Evolutionary conservation across 352 stramenopile genomes (phyloP).

Genomic region (Globisporangium megalacanthum): DNA sequence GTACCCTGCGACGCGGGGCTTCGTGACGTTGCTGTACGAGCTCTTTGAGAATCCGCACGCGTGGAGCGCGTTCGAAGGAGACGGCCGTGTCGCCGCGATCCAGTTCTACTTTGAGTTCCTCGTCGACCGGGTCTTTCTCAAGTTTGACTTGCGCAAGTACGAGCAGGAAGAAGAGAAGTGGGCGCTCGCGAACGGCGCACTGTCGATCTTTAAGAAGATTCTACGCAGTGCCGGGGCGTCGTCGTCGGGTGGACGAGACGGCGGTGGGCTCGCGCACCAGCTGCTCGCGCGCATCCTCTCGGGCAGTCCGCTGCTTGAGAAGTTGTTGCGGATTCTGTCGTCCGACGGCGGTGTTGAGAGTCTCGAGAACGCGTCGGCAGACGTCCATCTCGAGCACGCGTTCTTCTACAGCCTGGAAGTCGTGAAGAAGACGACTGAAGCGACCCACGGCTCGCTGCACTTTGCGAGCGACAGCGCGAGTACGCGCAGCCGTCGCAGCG

Average conservation of each 20-base stretch:
- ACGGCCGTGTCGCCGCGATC: slow-evolving; percentile 68
- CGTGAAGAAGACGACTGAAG: slow-evolving; percentile 67
- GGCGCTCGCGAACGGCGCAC: slow-evolving; percentile 59
- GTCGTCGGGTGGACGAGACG: slow-evolving; percentile 21
- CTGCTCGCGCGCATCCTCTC: slow-evolving; percentile 66
- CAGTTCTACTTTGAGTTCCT: slow-evolving; percentile 85
- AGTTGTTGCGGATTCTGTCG: slow-evolving; percentile 66
- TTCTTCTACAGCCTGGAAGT: slow-evolving; percentile 84
- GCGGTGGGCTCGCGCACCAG: slow-evolving; percentile 53
- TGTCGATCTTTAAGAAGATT: slow-evolving; percentile 79
- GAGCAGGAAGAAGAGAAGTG: slow-evolving; percentile 82
- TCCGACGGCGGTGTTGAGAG: slow-evolving; percentile 65
- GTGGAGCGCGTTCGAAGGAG: slow-evolving; percentile 70
- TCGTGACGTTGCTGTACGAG: slow-evolving; percentile 68
- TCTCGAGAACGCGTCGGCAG: slow-evolving; percentile 61
- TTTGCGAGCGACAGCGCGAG: slow-evolving; percentile 45
- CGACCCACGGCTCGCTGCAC: slow-evolving; percentile 60
- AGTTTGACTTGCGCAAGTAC: slow-evolving; percentile 83
- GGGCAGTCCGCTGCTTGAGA: slow-evolving; percentile 56
- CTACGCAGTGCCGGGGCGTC: slow-evolving; percentile 42
- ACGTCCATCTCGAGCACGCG: slow-evolving; percentile 70
- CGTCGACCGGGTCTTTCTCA: slow-evolving; percentile 76
- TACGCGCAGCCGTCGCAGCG: slow-evolving; percentile 21
- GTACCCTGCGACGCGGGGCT: slow-evolving; percentile 76
- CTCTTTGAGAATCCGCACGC: slow-evolving; percentile 71